Conservation (phyloP, 2,329 filamentous ascomycete genomes). For the Cladorrhinum sp. region DNA sequence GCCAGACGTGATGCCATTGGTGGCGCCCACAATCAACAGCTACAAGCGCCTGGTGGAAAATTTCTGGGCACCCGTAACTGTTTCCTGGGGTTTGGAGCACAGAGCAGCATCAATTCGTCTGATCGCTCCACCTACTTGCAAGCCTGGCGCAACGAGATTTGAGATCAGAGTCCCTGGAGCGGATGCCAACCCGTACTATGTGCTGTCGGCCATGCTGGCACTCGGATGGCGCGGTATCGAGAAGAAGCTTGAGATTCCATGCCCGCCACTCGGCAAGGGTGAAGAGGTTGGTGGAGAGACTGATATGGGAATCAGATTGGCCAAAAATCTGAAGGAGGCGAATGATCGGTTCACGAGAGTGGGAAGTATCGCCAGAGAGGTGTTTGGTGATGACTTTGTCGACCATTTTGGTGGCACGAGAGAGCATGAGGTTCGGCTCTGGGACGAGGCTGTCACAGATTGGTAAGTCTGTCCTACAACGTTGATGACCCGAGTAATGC, state of each 20-base stretch:
- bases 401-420: conserved; percentile 92
- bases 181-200: conserved; percentile 84
- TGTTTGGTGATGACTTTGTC: conserved; percentile 92
- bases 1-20: conserved; percentile 90
- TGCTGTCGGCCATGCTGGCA: conserved; percentile 80
- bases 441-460: conserved; percentile 95
- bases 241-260: conserved; percentile 80
- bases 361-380: conserved; percentile 85
- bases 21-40: conserved; percentile 93
- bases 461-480: conserved; percentile 67
- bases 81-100: conserved; percentile 95
- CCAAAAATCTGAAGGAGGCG: conserved; percentile 82
- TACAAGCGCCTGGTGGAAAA: conserved; percentile 99
- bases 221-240: conserved; percentile 89
- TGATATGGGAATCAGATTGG: conserved; percentile 73
- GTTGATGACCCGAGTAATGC: background rate
- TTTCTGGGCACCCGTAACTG: conserved; percentile 97
- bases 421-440: conserved; percentile 84
- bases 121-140: conserved; percentile 83
- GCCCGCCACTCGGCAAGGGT: conserved; percentile 80
- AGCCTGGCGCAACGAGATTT: conserved; percentile 82
- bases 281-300: conserved; percentile 70
- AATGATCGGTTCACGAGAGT: conserved; percentile 71
- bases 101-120: conserved; percentile 86
- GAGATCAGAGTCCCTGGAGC: conserved; percentile 94